phyloP scores from a whole-genome alignment of 345 rosid species.

The Gossypium longicalyx region DNA sequence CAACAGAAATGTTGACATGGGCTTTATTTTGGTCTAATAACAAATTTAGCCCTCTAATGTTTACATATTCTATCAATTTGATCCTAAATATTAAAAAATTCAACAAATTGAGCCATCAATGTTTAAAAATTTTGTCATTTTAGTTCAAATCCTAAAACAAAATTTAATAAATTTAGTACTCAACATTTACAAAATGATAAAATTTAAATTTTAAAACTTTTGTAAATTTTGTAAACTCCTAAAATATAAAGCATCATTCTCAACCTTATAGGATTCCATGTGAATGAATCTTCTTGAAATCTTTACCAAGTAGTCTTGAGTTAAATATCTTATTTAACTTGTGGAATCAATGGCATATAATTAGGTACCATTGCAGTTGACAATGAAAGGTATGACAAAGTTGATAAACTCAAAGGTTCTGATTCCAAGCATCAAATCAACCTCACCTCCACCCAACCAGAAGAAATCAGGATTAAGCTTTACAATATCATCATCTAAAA shows the following conservation, averaged over 20 bases:
- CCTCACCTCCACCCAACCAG: constrained; percentile 94
- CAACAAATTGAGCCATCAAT: too few species aligned
- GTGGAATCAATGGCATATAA: constrained; percentile 1
- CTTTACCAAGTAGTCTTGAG: not conserved
- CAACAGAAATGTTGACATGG: rapidly evolving
- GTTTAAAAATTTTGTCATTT: too few species aligned
- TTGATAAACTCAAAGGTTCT: constrained; percentile 63
- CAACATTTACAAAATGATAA: too few species aligned
- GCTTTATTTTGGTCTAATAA: too few species aligned
- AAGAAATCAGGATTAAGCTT: constrained; percentile 71
- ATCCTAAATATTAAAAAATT: too few species aligned
- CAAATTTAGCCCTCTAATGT: too few species aligned
- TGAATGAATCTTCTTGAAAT: not conserved
- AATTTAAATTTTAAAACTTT: too few species aligned
- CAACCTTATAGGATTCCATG: not conserved
- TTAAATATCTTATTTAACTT: not conserved
- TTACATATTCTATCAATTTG: too few species aligned
- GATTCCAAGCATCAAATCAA: constrained; percentile 82
- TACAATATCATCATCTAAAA: constrained; percentile 82
- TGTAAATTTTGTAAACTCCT: too few species aligned
- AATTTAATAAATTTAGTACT: too few species aligned
- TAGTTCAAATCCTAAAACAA: too few species aligned
- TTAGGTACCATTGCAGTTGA: constrained; percentile 50
- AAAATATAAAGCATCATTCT: not conserved
- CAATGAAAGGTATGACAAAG: constrained; percentile 64